Percentiles rank a stretch among this genome's conserved stretches.
Evolutionary conservation across 176 grass and related monocot genomes (phyloP).

Genomic region (Avena insularis): DNA sequence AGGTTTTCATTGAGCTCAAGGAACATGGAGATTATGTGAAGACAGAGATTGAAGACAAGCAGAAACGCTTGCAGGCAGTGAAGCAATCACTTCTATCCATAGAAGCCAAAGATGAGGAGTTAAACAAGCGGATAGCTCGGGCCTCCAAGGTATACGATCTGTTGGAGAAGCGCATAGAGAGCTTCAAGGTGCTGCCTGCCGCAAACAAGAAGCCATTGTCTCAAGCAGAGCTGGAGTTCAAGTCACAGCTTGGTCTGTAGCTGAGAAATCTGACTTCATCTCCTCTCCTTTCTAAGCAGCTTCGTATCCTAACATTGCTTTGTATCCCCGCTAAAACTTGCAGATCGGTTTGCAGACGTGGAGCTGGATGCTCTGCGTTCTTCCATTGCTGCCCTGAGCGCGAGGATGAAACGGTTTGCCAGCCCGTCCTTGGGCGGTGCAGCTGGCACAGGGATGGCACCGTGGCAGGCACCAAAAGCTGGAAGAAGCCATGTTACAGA

Average conservation of each 20-base stretch:
- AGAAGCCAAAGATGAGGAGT: constrained; percentile 68
- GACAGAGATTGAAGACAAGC: constrained; percentile 77
- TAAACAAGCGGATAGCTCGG: constrained; percentile 60
- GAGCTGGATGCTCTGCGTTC: constrained; percentile 84
- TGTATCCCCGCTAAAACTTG: constrained; percentile 18
- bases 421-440: constrained; percentile 26
- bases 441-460: constrained; percentile 15
- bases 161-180: constrained; percentile 79
- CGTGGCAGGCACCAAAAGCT: constrained; percentile 43
- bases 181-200: constrained; percentile 82
- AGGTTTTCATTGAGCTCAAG: constrained; percentile 95
- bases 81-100: constrained; percentile 71
- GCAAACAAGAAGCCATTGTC: constrained; percentile 91
- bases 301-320: constrained; percentile 22
- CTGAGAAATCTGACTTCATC: neutral
- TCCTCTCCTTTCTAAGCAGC: neutral
- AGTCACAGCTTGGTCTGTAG: constrained; percentile 72
- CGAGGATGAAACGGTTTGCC: constrained; percentile 67
- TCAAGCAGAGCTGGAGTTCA: constrained; percentile 92
- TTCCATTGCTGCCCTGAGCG: constrained; percentile 65
- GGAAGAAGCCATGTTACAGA: constrained; percentile 56
- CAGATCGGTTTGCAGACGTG: constrained; percentile 81
- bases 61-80: constrained; percentile 64
- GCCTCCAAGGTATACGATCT: constrained; percentile 68
- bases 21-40: constrained; percentile 72